phyloP scores from a whole-genome alignment of 495 filamentous ascomycete genomes.

The Hypoxylon subgilvum region DNA sequence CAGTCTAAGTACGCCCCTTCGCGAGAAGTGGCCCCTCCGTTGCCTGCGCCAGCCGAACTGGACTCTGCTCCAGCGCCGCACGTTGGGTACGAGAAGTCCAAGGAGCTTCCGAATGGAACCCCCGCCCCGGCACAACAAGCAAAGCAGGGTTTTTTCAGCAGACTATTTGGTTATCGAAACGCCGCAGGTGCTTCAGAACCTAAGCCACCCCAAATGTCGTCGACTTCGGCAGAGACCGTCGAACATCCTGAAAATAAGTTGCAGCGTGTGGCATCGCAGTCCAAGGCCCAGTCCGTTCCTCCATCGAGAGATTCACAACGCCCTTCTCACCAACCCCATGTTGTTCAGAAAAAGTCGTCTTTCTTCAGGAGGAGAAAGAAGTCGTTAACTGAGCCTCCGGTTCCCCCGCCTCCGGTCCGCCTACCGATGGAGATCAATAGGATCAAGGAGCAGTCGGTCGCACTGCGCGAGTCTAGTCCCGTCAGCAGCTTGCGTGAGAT shows the following conservation, averaged over 20 bases:
- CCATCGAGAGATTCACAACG: slow-evolving; percentile 53
- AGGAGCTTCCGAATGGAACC: slow-evolving; percentile 48
- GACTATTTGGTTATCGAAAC: slow-evolving; percentile 75
- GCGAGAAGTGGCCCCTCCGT: slow-evolving; percentile 44
- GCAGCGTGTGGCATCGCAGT: slow-evolving; percentile 37
- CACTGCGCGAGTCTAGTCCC: slow-evolving; percentile 64
- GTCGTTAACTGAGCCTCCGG: slow-evolving; percentile 65
- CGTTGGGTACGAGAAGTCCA: slow-evolving; percentile 64
- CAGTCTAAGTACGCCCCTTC: slow-evolving; percentile 32
- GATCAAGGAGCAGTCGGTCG: slow-evolving; percentile 38
- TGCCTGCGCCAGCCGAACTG: slow-evolving; percentile 45
- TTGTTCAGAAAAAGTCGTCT: slow-evolving; percentile 85
- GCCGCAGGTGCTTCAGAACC: slow-evolving; percentile 32
- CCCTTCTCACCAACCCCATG: slow-evolving; percentile 49
- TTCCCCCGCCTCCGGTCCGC: slow-evolving; percentile 42
- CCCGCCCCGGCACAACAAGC: slow-evolving; percentile 40
- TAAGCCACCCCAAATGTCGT: slow-evolving; percentile 40
- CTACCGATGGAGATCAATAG: slow-evolving; percentile 39
- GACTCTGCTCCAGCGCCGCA: slow-evolving; percentile 60
- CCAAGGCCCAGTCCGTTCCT: slow-evolving; percentile 52
- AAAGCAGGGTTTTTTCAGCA: slow-evolving; percentile 86
- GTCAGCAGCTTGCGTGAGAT: slow-evolving; percentile 84
- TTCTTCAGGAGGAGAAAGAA: slow-evolving; percentile 95
- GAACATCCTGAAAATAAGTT: slow-evolving; percentile 24
- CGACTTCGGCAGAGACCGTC: slow-evolving; percentile 24